Percentiles rank a stretch among this genome's conserved stretches.
These are phyloP conservation scores for Gaultheria prostrata DNA, from an alignment of 148 eudicot species.

Conservation along the genomic window DNA sequence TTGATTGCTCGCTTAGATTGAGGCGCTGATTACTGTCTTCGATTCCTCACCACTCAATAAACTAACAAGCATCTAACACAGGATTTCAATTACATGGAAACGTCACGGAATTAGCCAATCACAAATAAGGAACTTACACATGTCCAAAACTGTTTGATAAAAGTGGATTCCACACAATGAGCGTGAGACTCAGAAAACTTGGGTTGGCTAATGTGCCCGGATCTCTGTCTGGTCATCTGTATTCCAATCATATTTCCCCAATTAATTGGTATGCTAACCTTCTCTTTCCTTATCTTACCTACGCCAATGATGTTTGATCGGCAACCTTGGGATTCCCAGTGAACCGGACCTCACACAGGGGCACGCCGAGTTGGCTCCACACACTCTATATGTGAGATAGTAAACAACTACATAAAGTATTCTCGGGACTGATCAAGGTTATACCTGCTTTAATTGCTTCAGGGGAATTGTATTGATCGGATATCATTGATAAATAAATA, in stretches of 20 bases:
- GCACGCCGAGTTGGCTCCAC: not conserved
- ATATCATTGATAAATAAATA: too few species aligned
- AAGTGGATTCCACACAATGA: not conserved
- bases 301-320: not conserved
- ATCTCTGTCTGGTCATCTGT: not conserved
- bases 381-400: not conserved
- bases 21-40: too few species aligned
- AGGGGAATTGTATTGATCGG: too few species aligned
- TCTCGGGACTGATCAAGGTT: too few species aligned
- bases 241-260: not conserved
- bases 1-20: too few species aligned
- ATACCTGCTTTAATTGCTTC: too few species aligned
- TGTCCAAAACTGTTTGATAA: not conserved
- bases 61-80: too few species aligned
- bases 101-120: too few species aligned
- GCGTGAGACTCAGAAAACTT: not conserved
- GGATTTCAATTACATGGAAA: too few species aligned
- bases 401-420: too few species aligned
- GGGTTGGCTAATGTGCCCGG: not conserved
- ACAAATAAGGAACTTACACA: too few species aligned
- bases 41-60: too few species aligned
- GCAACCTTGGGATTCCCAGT: not conserved
- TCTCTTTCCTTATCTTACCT: not conserved
- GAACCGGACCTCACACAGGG: not conserved
- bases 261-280: not conserved